Evolutionary conservation across 331 rosid species (phyloP).

Genomic region (Dryas integrifolia): DNA sequence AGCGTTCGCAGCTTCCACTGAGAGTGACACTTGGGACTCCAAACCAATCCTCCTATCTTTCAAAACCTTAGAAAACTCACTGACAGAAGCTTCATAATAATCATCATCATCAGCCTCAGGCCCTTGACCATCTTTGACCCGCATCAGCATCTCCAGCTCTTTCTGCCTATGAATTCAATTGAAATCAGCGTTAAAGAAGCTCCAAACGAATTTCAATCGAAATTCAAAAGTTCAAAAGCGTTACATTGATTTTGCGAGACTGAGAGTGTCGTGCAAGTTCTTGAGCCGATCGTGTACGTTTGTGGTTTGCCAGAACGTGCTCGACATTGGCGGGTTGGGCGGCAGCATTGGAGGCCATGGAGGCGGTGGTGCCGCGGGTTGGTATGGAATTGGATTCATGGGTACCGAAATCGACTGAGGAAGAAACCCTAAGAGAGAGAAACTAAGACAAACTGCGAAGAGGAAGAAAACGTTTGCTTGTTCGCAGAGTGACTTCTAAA

Average conservation of each 20-base stretch:
- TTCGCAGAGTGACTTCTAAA: too few relatives aligned
- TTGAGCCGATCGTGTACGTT: constrained; percentile 46
- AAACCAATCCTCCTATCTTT: constrained; percentile 44
- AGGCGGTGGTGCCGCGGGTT: constrained; percentile 29
- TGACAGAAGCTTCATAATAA: constrained; percentile 19
- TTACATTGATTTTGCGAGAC: constrained; percentile 68
- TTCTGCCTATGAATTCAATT: constrained; percentile 46
- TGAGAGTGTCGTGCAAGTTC: constrained; percentile 62
- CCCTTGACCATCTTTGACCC: constrained; percentile 42
- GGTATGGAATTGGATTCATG: constrained; percentile 58
- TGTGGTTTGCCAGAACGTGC: constrained; percentile 60
- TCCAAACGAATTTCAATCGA: neutral
- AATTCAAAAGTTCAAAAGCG: neutral
- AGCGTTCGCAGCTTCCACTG: constrained; percentile 58
- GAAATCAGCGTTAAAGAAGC: neutral
- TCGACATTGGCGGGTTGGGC: constrained; percentile 54
- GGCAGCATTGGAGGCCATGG: constrained; percentile 51
- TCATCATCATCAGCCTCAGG: constrained; percentile 29
- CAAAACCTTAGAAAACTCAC: constrained; percentile 35
- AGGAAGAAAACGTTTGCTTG: neutral
- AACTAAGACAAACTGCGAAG: neutral
- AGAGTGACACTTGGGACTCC: constrained; percentile 57
- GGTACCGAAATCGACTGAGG: neutral
- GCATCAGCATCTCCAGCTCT: constrained; percentile 62
- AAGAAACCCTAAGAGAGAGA: neutral